These are phyloP conservation scores for Lachancea sp. DNA, from an alignment of 805 yeast genomes.

Conservation along the genomic window DNA sequence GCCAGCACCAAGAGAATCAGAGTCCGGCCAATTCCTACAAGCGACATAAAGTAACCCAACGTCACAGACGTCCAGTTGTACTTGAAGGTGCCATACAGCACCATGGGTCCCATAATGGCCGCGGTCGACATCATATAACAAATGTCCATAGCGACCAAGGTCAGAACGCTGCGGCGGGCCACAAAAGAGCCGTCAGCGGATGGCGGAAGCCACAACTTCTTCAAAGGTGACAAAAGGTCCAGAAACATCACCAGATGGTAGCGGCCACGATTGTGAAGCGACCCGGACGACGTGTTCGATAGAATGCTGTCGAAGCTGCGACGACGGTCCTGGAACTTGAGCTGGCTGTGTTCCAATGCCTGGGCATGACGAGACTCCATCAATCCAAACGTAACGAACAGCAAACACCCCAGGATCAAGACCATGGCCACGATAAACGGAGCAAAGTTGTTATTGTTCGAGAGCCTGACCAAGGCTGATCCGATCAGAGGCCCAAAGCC, in stretches of 20 bases:
- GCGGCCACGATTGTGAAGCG: slow-evolving; percentile 12
- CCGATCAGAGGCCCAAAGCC: slow-evolving; percentile 62
- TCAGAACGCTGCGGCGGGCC: slow-evolving; percentile 43
- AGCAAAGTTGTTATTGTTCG: slow-evolving; percentile 25
- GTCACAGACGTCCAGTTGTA: slow-evolving; percentile 50
- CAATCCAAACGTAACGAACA: slow-evolving; percentile 36
- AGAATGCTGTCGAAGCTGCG: slow-evolving; percentile 24
- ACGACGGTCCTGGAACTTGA: slow-evolving; percentile 27
- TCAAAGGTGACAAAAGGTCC: slow-evolving; percentile 42
- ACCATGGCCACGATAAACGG: slow-evolving; percentile 31
- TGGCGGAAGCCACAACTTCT: slow-evolving; percentile 44
- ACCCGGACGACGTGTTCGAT: slow-evolving; percentile 24
- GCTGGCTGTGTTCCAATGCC: slow-evolving; percentile 48
- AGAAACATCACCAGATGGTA: slow-evolving; percentile 14
- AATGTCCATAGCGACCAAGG: slow-evolving; percentile 44
- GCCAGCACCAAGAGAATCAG: slow-evolving; percentile 43
- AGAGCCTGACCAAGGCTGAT: slow-evolving; percentile 32
- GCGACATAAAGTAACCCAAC: slow-evolving; percentile 51
- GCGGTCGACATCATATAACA: slow-evolving; percentile 36
- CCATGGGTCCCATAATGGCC: slow-evolving; percentile 37
- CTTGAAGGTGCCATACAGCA: slow-evolving; percentile 47
- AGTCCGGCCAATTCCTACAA: slow-evolving; percentile 45
- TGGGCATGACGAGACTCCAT: slow-evolving; percentile 60
- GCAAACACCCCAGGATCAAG: slow-evolving; percentile 25
- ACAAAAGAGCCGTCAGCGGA: slow-evolving; percentile 24